phyloP scores from a whole-genome alignment of 441 rosid genomes.

The Melastoma candidum region DNA sequence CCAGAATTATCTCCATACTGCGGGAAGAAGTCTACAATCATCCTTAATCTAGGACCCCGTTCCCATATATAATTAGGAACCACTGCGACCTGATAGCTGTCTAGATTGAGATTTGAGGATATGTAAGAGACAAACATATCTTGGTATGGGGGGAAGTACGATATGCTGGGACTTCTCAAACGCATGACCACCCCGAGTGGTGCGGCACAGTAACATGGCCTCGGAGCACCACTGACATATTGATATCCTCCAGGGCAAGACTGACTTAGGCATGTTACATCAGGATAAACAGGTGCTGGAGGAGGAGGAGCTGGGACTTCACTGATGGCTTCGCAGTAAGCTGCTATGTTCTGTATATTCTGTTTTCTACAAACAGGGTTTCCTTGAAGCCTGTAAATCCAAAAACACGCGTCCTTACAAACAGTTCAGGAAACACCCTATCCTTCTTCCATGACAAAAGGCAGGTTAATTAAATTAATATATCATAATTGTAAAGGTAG shows the following conservation, averaged over 20 bases:
- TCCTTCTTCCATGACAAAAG: no score
- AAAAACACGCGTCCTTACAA: neutral
- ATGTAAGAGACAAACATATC: neutral
- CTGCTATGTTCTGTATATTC: neutral
- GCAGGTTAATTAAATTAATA: no score
- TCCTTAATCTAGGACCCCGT: neutral
- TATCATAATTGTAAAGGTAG: no score
- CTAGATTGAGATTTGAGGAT: neutral
- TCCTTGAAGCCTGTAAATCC: constrained; percentile 10
- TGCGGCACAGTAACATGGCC: constrained; percentile 3
- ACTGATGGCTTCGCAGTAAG: constrained; percentile 2
- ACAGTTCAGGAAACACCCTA: neutral
- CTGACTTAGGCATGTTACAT: neutral
- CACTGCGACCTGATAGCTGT: neutral
- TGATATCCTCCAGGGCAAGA: constrained; percentile 3
- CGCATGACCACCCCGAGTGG: neutral
- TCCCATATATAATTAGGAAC: neutral
- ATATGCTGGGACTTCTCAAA: constrained; percentile 2
- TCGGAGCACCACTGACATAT: constrained; percentile 1
- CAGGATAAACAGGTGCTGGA: neutral
- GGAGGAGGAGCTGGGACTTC: neutral
- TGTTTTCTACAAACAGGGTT: constrained; percentile 12
- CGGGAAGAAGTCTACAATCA: neutral
- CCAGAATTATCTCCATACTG: neutral
- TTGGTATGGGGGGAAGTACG: neutral